Evolutionary conservation across 192 early-diverging fungal genomes (phyloP), one percentile per base, ranked within the genome.

Genomic region (Chytriomyces sp.): DNA sequence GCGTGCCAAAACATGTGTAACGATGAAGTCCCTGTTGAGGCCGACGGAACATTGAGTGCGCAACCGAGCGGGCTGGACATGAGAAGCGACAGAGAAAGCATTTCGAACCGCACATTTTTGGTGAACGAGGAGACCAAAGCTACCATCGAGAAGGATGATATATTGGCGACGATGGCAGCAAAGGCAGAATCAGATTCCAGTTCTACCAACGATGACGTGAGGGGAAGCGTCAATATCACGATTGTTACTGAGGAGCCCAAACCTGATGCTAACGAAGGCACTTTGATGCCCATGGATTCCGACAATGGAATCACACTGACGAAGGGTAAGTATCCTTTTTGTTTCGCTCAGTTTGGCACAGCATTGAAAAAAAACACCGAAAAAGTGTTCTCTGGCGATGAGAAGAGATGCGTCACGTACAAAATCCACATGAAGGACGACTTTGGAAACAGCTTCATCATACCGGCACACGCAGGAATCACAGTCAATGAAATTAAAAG

Each of bases 401-500:
- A 26, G 35, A 64, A 64, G 63, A 26, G 24, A 64, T 13, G 11
- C 13, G 2, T 16, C 4, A 26, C 16, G 11, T 26, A 20, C 63
- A 64, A 28, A 28, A 11, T 71, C 23, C 26, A 71, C 26, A 26
- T 71, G 11, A 50, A 50, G 26, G 69, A 71, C 57, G 69, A 71
- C 9, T 71, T 44, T 28, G 69, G 50, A 9, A 48, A 45, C 16
- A 35, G 23, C 3, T 43, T 20, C 49, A 26, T 50, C 24, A 71
- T 71, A 23, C 57, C 69, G 53, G 47, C 57, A 50, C 24, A 8
- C 50, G 26, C 69, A n/a, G 45, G 20, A 35, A 71, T 71, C 5
- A 71, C 69, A 57, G 26, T 71, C 3, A 60, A 57, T 20, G 69
- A 71, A 59, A 71, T 71, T 24, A 71, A 71, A 59, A 18, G 57